Percentiles rank a stretch among this genome's conserved stretches.
Evolutionary conservation across 164 flowering plant species (phyloP).

Genomic region (Cinnamomum micranthum): DNA sequence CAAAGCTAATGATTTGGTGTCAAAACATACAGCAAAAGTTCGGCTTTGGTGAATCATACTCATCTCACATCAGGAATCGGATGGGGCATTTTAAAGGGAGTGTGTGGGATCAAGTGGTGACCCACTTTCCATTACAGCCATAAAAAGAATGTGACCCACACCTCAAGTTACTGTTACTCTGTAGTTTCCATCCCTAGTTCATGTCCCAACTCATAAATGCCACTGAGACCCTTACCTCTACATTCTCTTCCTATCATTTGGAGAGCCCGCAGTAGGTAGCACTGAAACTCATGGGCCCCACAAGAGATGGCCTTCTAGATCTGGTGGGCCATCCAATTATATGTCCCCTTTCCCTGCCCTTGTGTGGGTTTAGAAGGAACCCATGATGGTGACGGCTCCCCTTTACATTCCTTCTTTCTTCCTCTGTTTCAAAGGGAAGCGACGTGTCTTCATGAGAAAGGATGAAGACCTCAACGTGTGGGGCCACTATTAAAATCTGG

Average conservation of each 20-base stretch:
- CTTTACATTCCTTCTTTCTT: background rate
- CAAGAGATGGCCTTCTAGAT: background rate
- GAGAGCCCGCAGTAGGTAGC: background rate
- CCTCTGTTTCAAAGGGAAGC: background rate
- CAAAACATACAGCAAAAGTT: background rate
- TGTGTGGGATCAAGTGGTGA: background rate
- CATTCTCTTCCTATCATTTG: background rate
- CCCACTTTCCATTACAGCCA: background rate
- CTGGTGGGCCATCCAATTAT: background rate
- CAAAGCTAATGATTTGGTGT: background rate
- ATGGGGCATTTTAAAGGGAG: background rate
- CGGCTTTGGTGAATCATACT: background rate
- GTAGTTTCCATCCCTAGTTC: no score
- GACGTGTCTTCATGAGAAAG: no score
- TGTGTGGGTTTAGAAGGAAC: background rate
- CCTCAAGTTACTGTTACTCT: background rate
- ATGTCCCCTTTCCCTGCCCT: background rate
- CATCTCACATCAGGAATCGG: background rate
- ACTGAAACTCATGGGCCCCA: background rate
- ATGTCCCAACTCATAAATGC: no score
- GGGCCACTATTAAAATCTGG: no score
- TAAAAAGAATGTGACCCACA: background rate
- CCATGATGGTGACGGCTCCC: background rate
- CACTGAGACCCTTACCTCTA: background rate
- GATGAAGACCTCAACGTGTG: no score